Base-by-base conservation (phyloP, 495 filamentous ascomycete species). In the Cenococcum geophilum region DNA sequence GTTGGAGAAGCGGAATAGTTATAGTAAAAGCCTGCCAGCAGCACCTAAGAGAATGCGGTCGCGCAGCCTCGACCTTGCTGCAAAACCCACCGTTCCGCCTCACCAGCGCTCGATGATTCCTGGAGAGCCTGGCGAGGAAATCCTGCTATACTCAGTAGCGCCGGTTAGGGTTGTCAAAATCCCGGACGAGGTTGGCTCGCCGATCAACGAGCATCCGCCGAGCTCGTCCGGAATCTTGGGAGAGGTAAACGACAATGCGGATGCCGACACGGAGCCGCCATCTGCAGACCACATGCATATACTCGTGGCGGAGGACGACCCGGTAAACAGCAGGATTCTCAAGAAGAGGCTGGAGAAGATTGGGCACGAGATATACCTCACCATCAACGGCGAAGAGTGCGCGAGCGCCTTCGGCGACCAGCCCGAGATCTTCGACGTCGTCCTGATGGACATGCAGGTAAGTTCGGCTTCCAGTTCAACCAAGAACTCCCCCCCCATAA, bases 371-470 rank as follows among this genome's bases (percentile, higher is more conserved):
- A 86, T 95, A 0, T 72, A 78, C 14, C 74, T 91, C 45, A 91
- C 90, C 0, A 75, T 87, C 18, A 96, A 97, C 67, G 92, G 92
- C 1, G 86, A 95, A 70, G 90, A 92, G 61, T 97, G 92, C 67
- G 88, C 88, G 0, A 77, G 78, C 49, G 76, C 80, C 5, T 92
- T 89, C 68, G 75, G 71, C 25, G 83, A 86, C 21, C 79, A 82
- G 48, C 76, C 81, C 1, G 68, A 67, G 45, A 71, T 57, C 16
- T 95, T 86, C 66, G 91, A 97, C 72, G 84, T 92, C n/a, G 78
- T 97, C 18, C 77, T 97, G 68, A 97, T 97, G 92, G 92, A 97
- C 69, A 91, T 96, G 76, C 91, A 96, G 79, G 89, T 89, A 67
- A 68, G 79, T 74, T n/a, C n/a, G n/a, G n/a, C n/a, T n/a, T n/a